These are phyloP conservation scores for Ustilago hordei DNA, from an alignment of 1,284 basidiomycete species.

Conservation along the genomic window DNA sequence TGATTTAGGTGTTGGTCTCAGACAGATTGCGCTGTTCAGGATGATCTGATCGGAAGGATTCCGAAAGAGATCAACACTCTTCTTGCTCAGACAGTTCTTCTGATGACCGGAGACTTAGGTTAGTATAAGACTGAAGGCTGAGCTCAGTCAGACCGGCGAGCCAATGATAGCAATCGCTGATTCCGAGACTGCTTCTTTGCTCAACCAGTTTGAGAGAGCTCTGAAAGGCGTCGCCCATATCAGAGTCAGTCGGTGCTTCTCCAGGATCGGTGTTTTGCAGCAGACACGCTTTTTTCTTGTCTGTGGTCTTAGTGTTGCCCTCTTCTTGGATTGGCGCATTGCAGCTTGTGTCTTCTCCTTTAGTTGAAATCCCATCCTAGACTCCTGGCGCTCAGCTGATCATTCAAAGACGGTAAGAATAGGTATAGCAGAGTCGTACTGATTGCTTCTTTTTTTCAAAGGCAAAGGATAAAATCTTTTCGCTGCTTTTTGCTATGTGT, in stretches of 20 bases:
- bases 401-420: too few relatives aligned
- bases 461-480: not conserved
- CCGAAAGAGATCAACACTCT: slow-evolving; percentile 4
- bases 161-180: too few relatives aligned
- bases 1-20: not conserved
- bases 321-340: too few relatives aligned
- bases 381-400: too few relatives aligned
- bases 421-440: too few relatives aligned
- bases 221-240: not conserved
- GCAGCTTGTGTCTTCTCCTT: too few relatives aligned
- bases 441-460: too few relatives aligned
- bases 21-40: not conserved
- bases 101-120: not conserved
- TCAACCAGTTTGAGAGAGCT: not conserved
- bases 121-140: too few relatives aligned
- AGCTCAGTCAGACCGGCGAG: too few relatives aligned
- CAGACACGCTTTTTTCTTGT: not conserved
- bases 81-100: not conserved
- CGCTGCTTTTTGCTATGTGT: too few relatives aligned
- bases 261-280: slow-evolving; percentile 1
- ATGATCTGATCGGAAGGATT: not conserved
- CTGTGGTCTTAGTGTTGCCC: too few relatives aligned
- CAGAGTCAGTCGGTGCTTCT: not conserved
- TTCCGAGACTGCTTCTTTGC: not conserved
- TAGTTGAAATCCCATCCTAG: too few relatives aligned